Evolutionary conservation across 2,329 filamentous ascomycete genomes (phyloP).

Genomic region (Stagonosporopsis tanaceti): DNA sequence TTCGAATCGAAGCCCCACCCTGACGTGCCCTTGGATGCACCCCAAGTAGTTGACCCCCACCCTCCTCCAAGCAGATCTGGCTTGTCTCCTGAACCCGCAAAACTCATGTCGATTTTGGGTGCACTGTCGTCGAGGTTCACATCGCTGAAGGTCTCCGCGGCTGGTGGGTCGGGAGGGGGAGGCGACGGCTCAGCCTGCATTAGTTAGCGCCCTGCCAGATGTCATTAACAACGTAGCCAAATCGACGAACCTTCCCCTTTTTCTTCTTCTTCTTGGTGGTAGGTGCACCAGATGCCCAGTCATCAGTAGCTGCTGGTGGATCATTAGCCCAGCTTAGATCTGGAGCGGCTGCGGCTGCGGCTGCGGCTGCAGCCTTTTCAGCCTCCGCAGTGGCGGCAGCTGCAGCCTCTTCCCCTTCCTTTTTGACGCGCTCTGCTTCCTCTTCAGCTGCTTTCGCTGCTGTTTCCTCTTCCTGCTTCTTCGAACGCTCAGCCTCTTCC

Average conservation of each 20-base stretch:
- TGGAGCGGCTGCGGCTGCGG: conserved; percentile 27
- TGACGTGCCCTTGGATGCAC: conserved; percentile 29
- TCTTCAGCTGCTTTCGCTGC: conserved; percentile 39
- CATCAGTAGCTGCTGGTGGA: conserved; percentile 37
- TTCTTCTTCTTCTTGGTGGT: conserved; percentile 50
- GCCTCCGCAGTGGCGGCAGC: conserved; percentile 29
- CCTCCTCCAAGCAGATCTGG: conserved; percentile 34
- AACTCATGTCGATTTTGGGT: conserved; percentile 58
- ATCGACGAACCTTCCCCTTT: conserved; percentile 51
- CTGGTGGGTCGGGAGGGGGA: conserved; percentile 42
- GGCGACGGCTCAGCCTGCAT: conserved; percentile 37
- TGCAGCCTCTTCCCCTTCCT: conserved; percentile 28
- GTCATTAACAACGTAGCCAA: conserved; percentile 46
- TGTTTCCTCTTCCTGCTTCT: conserved; percentile 43
- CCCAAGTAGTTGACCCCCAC: conserved; percentile 37
- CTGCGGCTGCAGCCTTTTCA: conserved; percentile 36
- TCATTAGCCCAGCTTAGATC: conserved; percentile 37
- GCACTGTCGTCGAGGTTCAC: conserved; percentile 56
- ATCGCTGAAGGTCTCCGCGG: conserved; percentile 54
- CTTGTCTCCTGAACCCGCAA: conserved; percentile 44
- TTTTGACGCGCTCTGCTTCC: conserved; percentile 37
- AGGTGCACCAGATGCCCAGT: conserved; percentile 38
- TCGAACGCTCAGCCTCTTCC: conserved; percentile 36
- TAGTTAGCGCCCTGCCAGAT: conserved; percentile 34
- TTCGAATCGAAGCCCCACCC: conserved; percentile 38